These are phyloP conservation scores for Syzygium syzygioides DNA, from an alignment of 441 rosid species.

Conservation along the genomic window DNA sequence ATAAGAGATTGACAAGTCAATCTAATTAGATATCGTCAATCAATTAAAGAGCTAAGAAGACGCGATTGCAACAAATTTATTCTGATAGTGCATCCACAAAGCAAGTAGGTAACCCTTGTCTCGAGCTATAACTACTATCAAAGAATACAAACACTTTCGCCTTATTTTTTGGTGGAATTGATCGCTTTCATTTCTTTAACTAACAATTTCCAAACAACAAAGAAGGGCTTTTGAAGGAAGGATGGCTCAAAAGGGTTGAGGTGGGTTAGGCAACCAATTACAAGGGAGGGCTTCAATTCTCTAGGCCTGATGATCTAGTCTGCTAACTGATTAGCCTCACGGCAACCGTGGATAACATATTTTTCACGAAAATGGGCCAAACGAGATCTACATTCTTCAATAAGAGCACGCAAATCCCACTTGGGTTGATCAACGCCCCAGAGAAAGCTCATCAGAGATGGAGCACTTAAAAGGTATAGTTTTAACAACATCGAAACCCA, in stretches of 20 bases:
- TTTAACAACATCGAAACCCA: background rate
- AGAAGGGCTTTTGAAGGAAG: background rate
- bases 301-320: background rate
- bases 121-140: too few relatives aligned
- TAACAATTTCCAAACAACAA: too few relatives aligned
- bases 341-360: background rate
- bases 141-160: too few relatives aligned
- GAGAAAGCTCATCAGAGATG: background rate
- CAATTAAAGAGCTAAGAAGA: too few relatives aligned
- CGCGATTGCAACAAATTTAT: background rate
- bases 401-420: background rate
- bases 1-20: background rate
- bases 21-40: background rate
- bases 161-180: too few relatives aligned
- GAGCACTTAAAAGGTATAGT: background rate
- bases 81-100: too few relatives aligned
- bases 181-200: too few relatives aligned
- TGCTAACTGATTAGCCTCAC: background rate
- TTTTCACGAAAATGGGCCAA: background rate
- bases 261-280: background rate
- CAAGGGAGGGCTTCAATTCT: background rate
- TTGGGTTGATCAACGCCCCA: background rate
- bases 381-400: background rate
- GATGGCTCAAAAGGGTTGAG: background rate
- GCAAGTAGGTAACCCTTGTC: background rate